Conservation (phyloP, 257 asterid species). For the Jaltomata sinuosa region DNA sequence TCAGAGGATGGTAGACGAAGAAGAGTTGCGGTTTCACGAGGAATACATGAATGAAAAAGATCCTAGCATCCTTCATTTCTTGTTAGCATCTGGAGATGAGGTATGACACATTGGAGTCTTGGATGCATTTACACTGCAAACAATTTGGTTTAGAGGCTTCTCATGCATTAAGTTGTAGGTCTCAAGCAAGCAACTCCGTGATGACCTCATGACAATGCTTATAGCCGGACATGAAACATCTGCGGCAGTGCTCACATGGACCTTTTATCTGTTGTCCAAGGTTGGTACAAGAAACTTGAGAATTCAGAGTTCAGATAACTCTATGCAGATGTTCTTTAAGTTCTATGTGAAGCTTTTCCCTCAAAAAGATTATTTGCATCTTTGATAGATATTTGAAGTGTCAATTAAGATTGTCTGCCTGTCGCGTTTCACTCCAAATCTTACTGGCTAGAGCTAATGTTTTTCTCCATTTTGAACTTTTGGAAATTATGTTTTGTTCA, state of each 20-base stretch:
- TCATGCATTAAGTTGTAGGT: constrained; percentile 50
- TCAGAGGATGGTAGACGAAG: constrained; percentile 94
- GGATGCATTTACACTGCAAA: constrained; percentile 2
- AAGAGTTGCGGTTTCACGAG: constrained; percentile 94
- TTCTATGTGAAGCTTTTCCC: neutral
- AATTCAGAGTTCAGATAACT: neutral
- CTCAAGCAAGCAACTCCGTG: constrained; percentile 98
- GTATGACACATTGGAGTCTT: constrained; percentile 30
- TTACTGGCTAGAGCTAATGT: neutral
- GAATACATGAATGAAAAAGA: constrained; percentile 97
- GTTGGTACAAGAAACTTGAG: constrained; percentile 19
- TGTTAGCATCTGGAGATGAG: constrained; percentile 94
- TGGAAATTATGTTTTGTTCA: neutral
- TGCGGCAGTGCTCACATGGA: constrained; percentile 98
- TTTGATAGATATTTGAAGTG: neutral
- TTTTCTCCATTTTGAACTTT: neutral
- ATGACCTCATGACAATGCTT: constrained; percentile 95
- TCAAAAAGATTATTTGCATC: neutral
- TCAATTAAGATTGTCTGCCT: neutral
- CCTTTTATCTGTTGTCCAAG: constrained; percentile 89
- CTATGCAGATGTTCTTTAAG: neutral
- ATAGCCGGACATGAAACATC: constrained; percentile 99
- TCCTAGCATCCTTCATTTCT: constrained; percentile 96
- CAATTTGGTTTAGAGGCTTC: constrained; percentile 15
- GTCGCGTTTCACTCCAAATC: neutral